phyloP scores from a whole-genome alignment of 352 stramenopile species.

The Globisporangium cystogenes region DNA sequence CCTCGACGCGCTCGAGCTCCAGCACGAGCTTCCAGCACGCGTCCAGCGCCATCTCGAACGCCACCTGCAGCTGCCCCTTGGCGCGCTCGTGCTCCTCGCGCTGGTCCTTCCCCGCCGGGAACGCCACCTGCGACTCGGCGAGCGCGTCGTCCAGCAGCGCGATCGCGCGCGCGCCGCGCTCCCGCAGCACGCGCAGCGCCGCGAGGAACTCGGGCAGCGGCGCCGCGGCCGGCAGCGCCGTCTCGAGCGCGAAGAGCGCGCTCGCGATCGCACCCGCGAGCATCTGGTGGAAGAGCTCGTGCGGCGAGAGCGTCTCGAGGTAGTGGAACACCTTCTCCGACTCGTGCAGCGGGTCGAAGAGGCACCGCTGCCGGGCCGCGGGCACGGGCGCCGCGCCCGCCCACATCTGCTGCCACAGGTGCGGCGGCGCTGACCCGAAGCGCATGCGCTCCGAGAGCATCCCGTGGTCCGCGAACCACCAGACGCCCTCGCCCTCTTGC shows the following conservation, averaged over 20 bases:
- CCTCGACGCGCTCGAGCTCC: constrained; percentile 44
- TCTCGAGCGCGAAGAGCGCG: constrained; percentile 51
- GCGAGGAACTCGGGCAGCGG: background rate
- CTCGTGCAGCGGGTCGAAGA: constrained; percentile 71
- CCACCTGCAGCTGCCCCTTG: constrained; percentile 53
- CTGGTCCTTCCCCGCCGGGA: constrained; percentile 30
- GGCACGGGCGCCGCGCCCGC: constrained; percentile 39
- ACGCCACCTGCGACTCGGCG: constrained; percentile 55
- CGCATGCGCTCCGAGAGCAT: constrained; percentile 78
- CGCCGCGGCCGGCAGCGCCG: constrained; percentile 23
- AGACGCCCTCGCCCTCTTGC: background rate
- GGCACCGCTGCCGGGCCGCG: constrained; percentile 50
- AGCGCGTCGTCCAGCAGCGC: constrained; percentile 55
- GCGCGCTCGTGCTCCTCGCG: constrained; percentile 35
- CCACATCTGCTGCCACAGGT: constrained; percentile 81
- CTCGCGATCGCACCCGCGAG: constrained; percentile 53
- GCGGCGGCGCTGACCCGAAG: constrained; percentile 30
- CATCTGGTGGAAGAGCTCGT: constrained; percentile 82
- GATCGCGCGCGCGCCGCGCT: constrained; percentile 40
- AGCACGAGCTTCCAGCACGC: constrained; percentile 59
- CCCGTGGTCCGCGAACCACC: constrained; percentile 7
- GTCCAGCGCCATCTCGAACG: constrained; percentile 78
- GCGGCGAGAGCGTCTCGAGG: constrained; percentile 69
- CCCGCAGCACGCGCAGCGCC: background rate
- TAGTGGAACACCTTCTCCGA: constrained; percentile 82